Evolutionary conservation across 1,284 basidiomycete species (phyloP), one percentile per base, ranked within the genome.

Genomic region (Trametes sp.): DNA sequence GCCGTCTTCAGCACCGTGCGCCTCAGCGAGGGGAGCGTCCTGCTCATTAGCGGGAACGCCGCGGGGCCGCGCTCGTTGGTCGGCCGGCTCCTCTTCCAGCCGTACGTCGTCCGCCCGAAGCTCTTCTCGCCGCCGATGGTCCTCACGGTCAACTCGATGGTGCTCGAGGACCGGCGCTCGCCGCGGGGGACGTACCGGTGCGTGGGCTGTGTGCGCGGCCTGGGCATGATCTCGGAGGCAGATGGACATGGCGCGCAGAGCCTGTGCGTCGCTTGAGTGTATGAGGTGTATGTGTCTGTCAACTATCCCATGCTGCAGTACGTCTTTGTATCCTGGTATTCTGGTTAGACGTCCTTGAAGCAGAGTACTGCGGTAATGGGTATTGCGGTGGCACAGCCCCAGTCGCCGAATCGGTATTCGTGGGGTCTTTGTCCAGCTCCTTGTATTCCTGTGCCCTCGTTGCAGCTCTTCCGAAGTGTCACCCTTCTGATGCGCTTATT

Each of bases 31-130:
- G 62, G 57, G 2, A 62, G 46, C 48, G 54, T 67, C 44, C 46
- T 67, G 21, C 54, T 67, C 28, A 51, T 64, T 26, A 64, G 60
- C 41, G 65, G 65, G 21, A 66, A 66, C 50, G 62, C 31, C 14
- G 23, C 31, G 1, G n/a, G n/a, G n/a, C n/a, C n/a, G n/a, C 35
- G 31, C 14, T 41, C 38, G 6, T 21, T 67, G 23, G 29, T 24
- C 4, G 62, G 62, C 0, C 54, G 42, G 21, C 36, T 56, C 8
- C 50, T 66, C 24, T 64, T 67, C 55, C 65, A 64, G 41, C 62
- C 62, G 10, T 64, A 62, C 54, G 60, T 67, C 2, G 26, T 52
- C 2, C 62, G 65, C 16, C 65, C 65, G 19, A 61, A 53, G 31
- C 50, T 62, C 36, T 67, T 67, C 52, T 64, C 62, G 10, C 60